Percentiles rank a stretch among this genome's conserved stretches.
Conservation (phyloP, 176 grass and related monocot genomes). For the Ampelocalamus luodianensis region DNA sequence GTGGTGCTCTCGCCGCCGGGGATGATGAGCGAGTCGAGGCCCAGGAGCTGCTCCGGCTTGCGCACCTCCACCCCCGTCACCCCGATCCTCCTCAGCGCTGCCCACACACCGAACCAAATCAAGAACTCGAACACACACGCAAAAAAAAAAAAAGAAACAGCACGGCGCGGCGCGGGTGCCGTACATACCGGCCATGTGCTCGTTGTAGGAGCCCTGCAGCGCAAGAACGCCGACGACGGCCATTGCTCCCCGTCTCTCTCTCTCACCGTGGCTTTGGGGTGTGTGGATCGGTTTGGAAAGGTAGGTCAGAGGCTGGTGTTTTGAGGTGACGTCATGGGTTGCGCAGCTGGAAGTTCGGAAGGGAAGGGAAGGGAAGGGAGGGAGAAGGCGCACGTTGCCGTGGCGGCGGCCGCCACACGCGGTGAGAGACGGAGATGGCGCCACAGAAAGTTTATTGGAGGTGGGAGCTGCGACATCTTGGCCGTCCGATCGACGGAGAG, state of each 20-base stretch:
- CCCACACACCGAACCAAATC: not conserved
- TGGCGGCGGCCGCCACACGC: conserved; percentile 47
- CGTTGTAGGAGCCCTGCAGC: conserved; percentile 98
- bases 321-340: conserved; percentile 33
- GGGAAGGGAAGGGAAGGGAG: conserved; percentile 30
- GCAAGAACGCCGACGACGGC: conserved; percentile 92
- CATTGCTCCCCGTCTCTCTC: conserved; percentile 18
- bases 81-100: conserved; percentile 93
- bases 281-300: not conserved
- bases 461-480: not conserved
- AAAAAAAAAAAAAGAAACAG: not conserved
- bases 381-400: conserved; percentile 53
- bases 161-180: not conserved
- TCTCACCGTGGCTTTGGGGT: not conserved
- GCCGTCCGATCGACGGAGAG: conserved; percentile 24
- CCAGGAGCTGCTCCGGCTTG: conserved; percentile 76
- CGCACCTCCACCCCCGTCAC: conserved; percentile 83
- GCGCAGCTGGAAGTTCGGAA: not conserved
- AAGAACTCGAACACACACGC: not conserved
- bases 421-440: conserved; percentile 23
- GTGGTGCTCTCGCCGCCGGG: conserved; percentile 99
- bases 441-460: not conserved
- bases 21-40: conserved; percentile 86
- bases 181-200: conserved; percentile 76
- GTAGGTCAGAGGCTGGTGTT: not conserved